phyloP scores from a whole-genome alignment of 208 protist species.

The Crithidia brevicula region DNA sequence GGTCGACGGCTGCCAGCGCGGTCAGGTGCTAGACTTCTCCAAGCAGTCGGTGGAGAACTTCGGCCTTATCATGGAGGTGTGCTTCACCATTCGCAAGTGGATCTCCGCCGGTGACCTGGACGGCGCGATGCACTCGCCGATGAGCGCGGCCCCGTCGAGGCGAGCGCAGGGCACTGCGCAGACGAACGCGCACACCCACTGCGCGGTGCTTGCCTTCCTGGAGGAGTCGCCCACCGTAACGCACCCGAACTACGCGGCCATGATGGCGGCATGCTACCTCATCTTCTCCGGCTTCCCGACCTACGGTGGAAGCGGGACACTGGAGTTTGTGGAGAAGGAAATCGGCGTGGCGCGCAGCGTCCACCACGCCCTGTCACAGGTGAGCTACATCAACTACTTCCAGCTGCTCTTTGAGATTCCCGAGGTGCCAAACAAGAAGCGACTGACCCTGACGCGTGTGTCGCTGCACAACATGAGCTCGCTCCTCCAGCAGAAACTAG shows the following conservation, averaged over 20 bases:
- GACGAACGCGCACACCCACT: constrained; percentile 32
- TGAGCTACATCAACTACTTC: constrained; percentile 86
- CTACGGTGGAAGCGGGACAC: constrained; percentile 48
- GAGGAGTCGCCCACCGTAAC: constrained; percentile 56
- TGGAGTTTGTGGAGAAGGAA: constrained; percentile 68
- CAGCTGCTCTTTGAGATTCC: constrained; percentile 81
- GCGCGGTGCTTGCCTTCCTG: constrained; percentile 69
- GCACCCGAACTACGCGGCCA: constrained; percentile 75
- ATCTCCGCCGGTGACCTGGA: constrained; percentile 35
- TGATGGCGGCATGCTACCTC: constrained; percentile 78
- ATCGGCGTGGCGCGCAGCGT: constrained; percentile 56
- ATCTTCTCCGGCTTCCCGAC: constrained; percentile 68
- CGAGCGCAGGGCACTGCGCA: background rate
- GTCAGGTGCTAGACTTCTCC: constrained; percentile 80
- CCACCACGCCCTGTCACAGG: constrained; percentile 69
- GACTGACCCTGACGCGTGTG: constrained; percentile 48
- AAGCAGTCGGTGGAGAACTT: constrained; percentile 78
- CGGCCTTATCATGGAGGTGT: constrained; percentile 74
- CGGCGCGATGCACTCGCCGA: background rate
- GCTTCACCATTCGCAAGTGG: constrained; percentile 77
- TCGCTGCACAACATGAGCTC: constrained; percentile 70
- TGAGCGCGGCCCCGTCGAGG: background rate
- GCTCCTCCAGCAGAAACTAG: constrained; percentile 44
- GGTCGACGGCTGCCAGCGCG: constrained; percentile 48
- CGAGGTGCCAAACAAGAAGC: constrained; percentile 61